Percentiles rank a stretch among this genome's conserved stretches.
Conservation (phyloP, 805 yeast genomes). For the Candida insectorum region DNA sequence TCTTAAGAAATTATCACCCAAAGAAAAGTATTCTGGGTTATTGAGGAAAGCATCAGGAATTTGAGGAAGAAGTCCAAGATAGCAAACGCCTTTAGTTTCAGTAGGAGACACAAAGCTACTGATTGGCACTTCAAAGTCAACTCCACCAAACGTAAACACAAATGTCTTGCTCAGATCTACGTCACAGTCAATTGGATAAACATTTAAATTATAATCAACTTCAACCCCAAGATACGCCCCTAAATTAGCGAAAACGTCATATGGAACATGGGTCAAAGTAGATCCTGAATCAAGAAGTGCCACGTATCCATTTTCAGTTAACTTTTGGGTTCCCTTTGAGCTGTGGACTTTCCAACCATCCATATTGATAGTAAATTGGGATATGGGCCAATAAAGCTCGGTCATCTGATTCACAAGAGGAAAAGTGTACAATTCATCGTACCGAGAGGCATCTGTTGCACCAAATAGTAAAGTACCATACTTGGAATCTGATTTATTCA, state of each 20-base stretch:
- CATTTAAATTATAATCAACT: neutral
- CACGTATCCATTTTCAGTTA: slow-evolving; percentile 7
- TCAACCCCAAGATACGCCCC: slow-evolving; percentile 39
- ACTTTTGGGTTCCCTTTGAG: neutral
- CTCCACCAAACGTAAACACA: slow-evolving; percentile 4
- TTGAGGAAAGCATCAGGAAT: neutral
- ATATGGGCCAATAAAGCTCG: too few species aligned
- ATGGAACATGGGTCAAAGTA: slow-evolving; percentile 16
- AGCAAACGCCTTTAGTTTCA: neutral
- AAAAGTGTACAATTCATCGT: slow-evolving; percentile 24
- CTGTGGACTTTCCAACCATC: slow-evolving; percentile 26
- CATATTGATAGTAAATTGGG: slow-evolving; percentile 49
- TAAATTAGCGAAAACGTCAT: slow-evolving; percentile 24
- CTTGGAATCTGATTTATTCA: slow-evolving; percentile 20
- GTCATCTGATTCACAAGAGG: slow-evolving; percentile 6
- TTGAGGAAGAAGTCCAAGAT: slow-evolving; percentile 2
- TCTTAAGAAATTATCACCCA: slow-evolving; percentile 65
- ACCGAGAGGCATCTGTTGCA: too few species aligned
- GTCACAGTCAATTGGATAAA: slow-evolving; percentile 3
- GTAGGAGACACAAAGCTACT: slow-evolving; percentile 9
- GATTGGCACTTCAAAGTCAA: slow-evolving; percentile 5
- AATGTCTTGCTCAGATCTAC: neutral
- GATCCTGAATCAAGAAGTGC: slow-evolving; percentile 19
- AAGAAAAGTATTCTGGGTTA: slow-evolving; percentile 32
- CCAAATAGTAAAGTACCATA: slow-evolving; percentile 38